Base-by-base conservation (phyloP, 768 basidiomycete species). In the Lyophyllum decastes region DNA sequence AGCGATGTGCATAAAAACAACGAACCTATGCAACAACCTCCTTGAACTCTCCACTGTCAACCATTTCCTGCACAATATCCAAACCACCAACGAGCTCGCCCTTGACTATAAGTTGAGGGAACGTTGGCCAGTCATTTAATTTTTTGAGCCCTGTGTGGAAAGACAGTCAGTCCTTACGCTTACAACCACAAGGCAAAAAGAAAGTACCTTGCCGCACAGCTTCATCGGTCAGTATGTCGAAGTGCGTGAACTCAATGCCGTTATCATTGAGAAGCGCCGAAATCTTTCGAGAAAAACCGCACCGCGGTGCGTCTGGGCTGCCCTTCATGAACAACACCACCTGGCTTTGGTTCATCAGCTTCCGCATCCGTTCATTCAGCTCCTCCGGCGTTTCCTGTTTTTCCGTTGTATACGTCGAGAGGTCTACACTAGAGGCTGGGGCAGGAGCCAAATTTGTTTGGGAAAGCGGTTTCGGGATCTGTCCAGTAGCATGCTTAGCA, bases 31-130 rank as follows among this genome's bases (percentile, higher is more conserved):
- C 66, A 38, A 78, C 49, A 17, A 72, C 55, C 49, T 90, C 85
- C 52, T 77, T 70, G 57, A 95, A 82, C 73, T 97, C 95, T 21
- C 89, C 93, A 57, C 68, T 87, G 30, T 88, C 83, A 14, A 82
- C 83, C 90, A 95, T 90, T 75, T 98, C 96, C 70, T 86, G 83
- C 22, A 95, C 83, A 51, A 98, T 88, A 69, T 99, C 96, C 51
- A 98, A 73, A 4, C 96, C 96, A n/a, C 96, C 96, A 16, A 97
- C 87, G 17, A 99, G 81, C 70, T 98, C 94, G 21, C 97, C 95
- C 2, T 92, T 85, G 50, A 94, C 78, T 61, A 95, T 89, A 21
- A 96, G 77, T 68, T 94, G 92, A 2, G 92, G 91, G 76, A 83
- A 93, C 3, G 91, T 96, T 0, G 94, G 94, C 94, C 94, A 95